Evolutionary conservation across 129 eudicot genomes (phyloP), one percentile per base, ranked within the genome.

Genomic region (Saussurea involucrata): DNA sequence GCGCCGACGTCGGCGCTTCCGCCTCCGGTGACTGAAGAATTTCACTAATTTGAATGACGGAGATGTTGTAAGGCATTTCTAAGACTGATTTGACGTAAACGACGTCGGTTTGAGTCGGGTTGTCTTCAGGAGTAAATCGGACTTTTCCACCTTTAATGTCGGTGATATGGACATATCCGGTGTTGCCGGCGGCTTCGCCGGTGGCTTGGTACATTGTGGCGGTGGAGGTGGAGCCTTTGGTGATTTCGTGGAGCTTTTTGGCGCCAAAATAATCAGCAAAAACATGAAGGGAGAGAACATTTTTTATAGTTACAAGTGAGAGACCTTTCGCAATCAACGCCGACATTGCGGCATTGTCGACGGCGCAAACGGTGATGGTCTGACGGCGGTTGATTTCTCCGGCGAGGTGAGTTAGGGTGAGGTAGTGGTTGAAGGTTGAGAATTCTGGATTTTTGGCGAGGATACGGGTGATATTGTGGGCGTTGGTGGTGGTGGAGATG

Each of bases 401-500:
- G 36, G 92, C 92, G 9, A 88, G 88, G 88, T 88, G 92, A 72
- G 92, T 88, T 28, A 80, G 61, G 37, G 89, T 88, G n/a, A 88
- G 88, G 86, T 85, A 85, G 80, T 85, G 89, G 83, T 85, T 85
- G 87, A 88, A 88, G 71, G 84, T 80, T 13, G 92, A 88, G 79
- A 88, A 83, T 24, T 88, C 92, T 0, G 97, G 97, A 87, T 76
- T 88, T 37, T 85, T 76, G 49, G 88, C 92, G 6, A 93, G 89
- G 75, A 90, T 90, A 28, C 46, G 82, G 40, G 97, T 90, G 84
- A 93, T 93, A 80, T 93, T 90, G 86, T 85, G 92, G 63, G 83
- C 92, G 28, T 75, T 13, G 55, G 78, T 66, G 82, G 89, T 21
- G 80, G 85, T 32, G 77, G 92, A 3, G 75, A 76, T 24, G 73